Evolutionary conservation across 2,329 filamentous ascomycete genomes (phyloP), one percentile per base, ranked within the genome.

Genomic region (Colletotrichum siamense): DNA sequence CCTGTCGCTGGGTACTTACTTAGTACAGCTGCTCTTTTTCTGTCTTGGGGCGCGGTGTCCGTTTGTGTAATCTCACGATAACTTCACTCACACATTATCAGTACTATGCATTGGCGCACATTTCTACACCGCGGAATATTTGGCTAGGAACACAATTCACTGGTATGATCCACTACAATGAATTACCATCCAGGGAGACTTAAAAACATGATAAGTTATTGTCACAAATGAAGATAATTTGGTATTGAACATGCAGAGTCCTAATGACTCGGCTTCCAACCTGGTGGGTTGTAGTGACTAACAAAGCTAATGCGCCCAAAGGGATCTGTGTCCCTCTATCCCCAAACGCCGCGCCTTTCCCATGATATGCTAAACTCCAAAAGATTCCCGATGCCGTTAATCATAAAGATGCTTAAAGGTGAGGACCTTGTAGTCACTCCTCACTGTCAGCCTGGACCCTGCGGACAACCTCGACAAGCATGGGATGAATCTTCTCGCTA

Each of bases 391-490:
- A 34, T 49, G 18, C 73, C 69, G 15, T 68, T 18, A 65, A n/a
- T 76, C 74, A 36, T 76, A 22, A 74, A 26, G 39, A 6, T 67
- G 13, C 7, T 78, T 39, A 78, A 4, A 78, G 64, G 4, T 36
- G 62, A n/a, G 66, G 70, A 24, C 69, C 24, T 5, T 64, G 34
- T 18, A 82, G 81, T 88, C 86, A 89, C 75, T 89, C 87, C 75
- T 88, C 85, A 77, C 86, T 85, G 79, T 92, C 90, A n/a, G 87
- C 89, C 87, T 98, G 95, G 34, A 99, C 96, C 84, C 94, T 95
- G 87, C 94, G 91, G 74, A 99, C 96, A 74, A 96, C 89, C 81
- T 94, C 89, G 63, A 96, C 90, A 39, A 98, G 91, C 82, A 93
- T 90, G 75, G 91, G 87, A 87, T 93, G 98, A 73, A 99, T 91